These are phyloP conservation scores for Astrothelium subdiscretum DNA, from an alignment of 495 filamentous ascomycete genomes.

Conservation along the genomic window DNA sequence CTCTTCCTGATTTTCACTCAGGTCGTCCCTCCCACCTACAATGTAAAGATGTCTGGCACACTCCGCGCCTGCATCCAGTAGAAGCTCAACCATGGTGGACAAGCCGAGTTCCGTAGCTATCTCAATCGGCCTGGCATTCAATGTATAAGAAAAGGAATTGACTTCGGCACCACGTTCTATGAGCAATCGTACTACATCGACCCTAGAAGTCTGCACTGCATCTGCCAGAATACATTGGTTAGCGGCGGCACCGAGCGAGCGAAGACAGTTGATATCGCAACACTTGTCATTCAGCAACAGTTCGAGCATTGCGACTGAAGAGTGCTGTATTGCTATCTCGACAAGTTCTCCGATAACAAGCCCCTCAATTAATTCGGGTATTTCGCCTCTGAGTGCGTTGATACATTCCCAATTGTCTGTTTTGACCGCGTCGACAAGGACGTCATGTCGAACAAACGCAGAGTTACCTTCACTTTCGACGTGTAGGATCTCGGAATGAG, in stretches of 20 bases:
- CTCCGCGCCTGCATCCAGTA: neutral
- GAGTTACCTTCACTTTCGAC: neutral
- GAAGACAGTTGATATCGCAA: neutral
- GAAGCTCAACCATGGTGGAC: neutral
- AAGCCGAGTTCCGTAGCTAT: neutral
- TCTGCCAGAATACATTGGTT: neutral
- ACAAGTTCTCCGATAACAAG: neutral
- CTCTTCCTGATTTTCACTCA: neutral
- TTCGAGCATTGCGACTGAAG: neutral
- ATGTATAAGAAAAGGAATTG: neutral
- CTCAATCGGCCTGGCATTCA: neutral
- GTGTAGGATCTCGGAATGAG: neutral
- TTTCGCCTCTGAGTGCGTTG: neutral
- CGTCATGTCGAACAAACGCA: neutral
- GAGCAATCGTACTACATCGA: neutral
- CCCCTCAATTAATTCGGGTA: neutral
- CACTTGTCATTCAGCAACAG: neutral
- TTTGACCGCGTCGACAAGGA: neutral
- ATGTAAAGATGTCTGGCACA: too few species aligned
- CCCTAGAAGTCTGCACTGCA: neutral
- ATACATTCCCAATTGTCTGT: neutral
- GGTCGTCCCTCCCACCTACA: neutral
- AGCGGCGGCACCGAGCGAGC: too few species aligned
- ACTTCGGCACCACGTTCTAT: neutral
- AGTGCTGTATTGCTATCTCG: neutral